Percentiles rank a stretch among this genome's conserved stretches.
These are phyloP conservation scores for Otatea glauca DNA, from an alignment of 176 grass and related monocot species.

Conservation along the genomic window DNA sequence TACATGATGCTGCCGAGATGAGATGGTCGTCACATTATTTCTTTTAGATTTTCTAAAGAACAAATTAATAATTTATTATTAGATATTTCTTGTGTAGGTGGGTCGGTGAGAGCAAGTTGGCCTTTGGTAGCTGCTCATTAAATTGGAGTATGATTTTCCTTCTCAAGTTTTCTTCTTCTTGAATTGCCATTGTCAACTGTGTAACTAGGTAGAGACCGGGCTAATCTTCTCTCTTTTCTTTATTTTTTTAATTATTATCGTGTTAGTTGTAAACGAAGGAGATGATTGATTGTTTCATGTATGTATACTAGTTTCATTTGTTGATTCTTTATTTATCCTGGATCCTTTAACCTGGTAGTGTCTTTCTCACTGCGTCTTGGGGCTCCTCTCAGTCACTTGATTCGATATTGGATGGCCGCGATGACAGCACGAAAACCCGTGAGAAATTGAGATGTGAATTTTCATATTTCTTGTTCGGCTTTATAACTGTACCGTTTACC, in stretches of 20 bases:
- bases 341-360: not conserved
- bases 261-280: constrained; percentile 20
- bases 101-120: constrained; percentile 24
- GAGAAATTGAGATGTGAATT: not conserved
- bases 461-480: not conserved
- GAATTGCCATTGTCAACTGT: constrained; percentile 29
- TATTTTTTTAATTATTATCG: not conserved
- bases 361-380: no score
- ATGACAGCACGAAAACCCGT: not conserved
- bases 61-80: not conserved
- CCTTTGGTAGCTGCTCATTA: constrained; percentile 23
- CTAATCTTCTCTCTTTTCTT: not conserved
- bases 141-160: not conserved
- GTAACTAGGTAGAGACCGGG: not conserved
- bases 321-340: not conserved
- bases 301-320: not conserved
- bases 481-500: not conserved
- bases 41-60: not conserved
- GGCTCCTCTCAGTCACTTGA: not conserved
- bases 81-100: not conserved
- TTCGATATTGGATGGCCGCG: not conserved
- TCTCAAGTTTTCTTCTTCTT: not conserved
- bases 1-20: not conserved
- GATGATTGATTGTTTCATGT: not conserved
- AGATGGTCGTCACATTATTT: not conserved